Conservation (phyloP, 164 flowering plant species). For the Tinospora cordifolia region DNA sequence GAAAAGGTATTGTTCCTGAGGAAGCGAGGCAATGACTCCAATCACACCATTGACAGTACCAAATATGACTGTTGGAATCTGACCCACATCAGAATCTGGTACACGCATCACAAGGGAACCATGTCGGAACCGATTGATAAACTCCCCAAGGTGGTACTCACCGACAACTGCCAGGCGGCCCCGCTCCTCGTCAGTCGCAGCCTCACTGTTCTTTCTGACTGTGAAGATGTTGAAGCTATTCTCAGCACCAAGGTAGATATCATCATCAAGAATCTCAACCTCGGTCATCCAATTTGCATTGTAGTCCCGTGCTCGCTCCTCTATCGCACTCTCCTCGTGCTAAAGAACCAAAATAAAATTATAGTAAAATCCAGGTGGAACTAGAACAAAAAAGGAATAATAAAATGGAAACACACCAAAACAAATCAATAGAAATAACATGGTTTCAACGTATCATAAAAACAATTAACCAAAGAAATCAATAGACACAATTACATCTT, state of each 20-base stretch:
- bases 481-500: background rate
- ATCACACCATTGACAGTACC: conserved; percentile 89
- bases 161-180: conserved; percentile 87
- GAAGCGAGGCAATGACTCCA: conserved; percentile 86
- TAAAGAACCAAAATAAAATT: conserved; percentile 22
- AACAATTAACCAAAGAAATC: background rate
- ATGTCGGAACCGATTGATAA: conserved; percentile 76
- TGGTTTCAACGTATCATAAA: background rate
- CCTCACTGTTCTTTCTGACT: conserved; percentile 89
- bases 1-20: conserved; percentile 70
- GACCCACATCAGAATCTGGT: conserved; percentile 92
- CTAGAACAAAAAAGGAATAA: background rate
- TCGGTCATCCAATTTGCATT: conserved; percentile 99
- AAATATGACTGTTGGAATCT: conserved; percentile 83
- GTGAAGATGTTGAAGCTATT: conserved; percentile 81
- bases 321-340: conserved; percentile 98
- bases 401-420: background rate
- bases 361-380: background rate
- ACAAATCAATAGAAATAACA: background rate
- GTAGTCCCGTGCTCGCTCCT: conserved; percentile 93
- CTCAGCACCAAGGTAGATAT: conserved; percentile 87
- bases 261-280: conserved; percentile 92
- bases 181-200: conserved; percentile 94
- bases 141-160: conserved; percentile 93
- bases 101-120: conserved; percentile 95